Percentiles rank a stretch among this genome's conserved stretches.
Evolutionary conservation across 2,329 filamentous ascomycete species (phyloP).

Genomic region (Calcarisporium arbuscula): DNA sequence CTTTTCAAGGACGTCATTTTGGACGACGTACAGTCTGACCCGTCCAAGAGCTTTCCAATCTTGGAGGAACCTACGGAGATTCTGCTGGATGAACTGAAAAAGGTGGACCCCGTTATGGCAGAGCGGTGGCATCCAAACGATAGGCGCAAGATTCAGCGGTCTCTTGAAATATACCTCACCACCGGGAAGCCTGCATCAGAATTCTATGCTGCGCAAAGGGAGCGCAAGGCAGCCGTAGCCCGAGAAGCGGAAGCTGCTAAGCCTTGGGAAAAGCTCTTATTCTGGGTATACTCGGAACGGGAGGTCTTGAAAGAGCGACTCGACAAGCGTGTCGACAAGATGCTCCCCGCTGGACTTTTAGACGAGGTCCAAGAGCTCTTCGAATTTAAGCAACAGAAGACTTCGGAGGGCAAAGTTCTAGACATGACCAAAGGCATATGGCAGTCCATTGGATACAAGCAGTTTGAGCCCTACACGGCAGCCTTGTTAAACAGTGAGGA

Average conservation of each 20-base stretch:
- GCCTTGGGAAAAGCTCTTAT: conserved; percentile 57
- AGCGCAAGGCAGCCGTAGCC: conserved; percentile 20
- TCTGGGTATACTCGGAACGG: conserved; percentile 80
- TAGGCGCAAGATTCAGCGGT: conserved; percentile 79
- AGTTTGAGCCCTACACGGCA: conserved; percentile 68
- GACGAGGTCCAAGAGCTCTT: conserved; percentile 43
- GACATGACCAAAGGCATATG: conserved; percentile 83
- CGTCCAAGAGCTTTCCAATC: conserved; percentile 54
- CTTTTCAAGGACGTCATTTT: conserved; percentile 65
- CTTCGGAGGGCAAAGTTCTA: conserved; percentile 43
- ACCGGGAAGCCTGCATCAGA: conserved; percentile 79
- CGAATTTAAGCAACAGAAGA: conserved; percentile 28
- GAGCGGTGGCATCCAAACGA: conserved; percentile 92
- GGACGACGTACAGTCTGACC: conserved; percentile 30
- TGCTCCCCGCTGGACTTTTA: conserved; percentile 57
- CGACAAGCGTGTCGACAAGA: conserved; percentile 72
- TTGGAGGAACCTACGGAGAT: conserved; percentile 64
- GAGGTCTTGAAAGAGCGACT: conserved; percentile 64
- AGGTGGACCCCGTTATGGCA: conserved; percentile 87
- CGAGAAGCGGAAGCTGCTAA: conserved; percentile 14
- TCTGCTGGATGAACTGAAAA: conserved; percentile 64
- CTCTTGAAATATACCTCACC: conserved; percentile 81
- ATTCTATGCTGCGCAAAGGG: conserved; percentile 73
- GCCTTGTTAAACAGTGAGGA: conserved; percentile 29
- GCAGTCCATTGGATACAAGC: conserved; percentile 95